A percentile compares a stretch with the other conserved stretches of the same genome.
Conservation (phyloP, 306 rosid genomes). For the Malus sieversii region DNA sequence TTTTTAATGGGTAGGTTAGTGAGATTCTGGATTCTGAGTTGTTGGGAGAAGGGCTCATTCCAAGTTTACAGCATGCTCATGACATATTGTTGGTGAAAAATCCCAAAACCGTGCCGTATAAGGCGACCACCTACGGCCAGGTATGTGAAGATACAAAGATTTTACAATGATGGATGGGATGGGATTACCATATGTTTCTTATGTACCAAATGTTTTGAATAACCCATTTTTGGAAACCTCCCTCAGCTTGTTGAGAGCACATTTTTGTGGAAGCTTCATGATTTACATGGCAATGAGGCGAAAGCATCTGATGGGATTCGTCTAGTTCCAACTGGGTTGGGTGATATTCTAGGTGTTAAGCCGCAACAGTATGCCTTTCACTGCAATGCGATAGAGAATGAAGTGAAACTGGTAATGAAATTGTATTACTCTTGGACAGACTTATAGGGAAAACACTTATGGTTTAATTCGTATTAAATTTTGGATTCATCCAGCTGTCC, state of each 20-base stretch:
- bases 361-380: constrained; percentile 73
- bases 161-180: not conserved
- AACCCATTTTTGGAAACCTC: not conserved
- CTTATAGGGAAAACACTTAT: constrained; percentile 10
- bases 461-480: constrained; percentile 40
- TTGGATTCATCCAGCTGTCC: constrained; percentile 76
- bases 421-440: constrained; percentile 9
- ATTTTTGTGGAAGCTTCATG: constrained; percentile 66
- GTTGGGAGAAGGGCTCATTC: constrained; percentile 94
- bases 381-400: constrained; percentile 47
- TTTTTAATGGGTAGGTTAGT: constrained; percentile 49
- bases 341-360: constrained; percentile 39
- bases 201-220: not conserved
- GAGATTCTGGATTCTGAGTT: constrained; percentile 92
- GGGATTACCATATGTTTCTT: not conserved
- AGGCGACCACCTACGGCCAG: constrained; percentile 82
- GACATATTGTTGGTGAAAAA: constrained; percentile 66
- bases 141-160: constrained; percentile 20
- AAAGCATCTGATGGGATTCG: constrained; percentile 51
- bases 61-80: constrained; percentile 82
- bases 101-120: constrained; percentile 66
- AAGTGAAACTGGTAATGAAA: constrained; percentile 59
- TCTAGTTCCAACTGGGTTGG: constrained; percentile 52
- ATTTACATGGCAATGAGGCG: constrained; percentile 54
- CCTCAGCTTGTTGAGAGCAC: constrained; percentile 80